Evolutionary conservation across 306 rosid species (phyloP).

Genomic region (Casuarina equisetifolia): DNA sequence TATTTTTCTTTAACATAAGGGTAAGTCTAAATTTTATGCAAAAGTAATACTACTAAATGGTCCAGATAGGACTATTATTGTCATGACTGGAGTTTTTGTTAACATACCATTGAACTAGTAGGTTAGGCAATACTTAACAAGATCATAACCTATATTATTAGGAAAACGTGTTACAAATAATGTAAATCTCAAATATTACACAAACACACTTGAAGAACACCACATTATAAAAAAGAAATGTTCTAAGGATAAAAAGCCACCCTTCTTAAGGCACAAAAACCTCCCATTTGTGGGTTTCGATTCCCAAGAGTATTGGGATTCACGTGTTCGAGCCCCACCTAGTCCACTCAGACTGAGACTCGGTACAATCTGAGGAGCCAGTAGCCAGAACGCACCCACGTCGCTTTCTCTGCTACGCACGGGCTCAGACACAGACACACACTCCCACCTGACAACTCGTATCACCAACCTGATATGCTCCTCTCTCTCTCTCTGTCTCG

Average conservation of each 20-base stretch:
- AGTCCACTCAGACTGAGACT: background rate
- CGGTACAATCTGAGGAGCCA: conserved; percentile 5
- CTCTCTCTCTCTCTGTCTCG: conserved; percentile 24
- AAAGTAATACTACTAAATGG: too few species aligned
- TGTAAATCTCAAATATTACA: too few species aligned
- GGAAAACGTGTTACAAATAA: too few species aligned
- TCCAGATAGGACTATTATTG: too few species aligned
- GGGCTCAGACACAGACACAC: conserved; percentile 8
- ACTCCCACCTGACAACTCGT: conserved; percentile 40
- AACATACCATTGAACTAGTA: too few species aligned
- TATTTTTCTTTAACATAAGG: too few species aligned
- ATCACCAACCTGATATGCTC: conserved; percentile 30
- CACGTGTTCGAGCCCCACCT: background rate
- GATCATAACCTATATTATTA: too few species aligned
- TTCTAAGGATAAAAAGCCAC: background rate
- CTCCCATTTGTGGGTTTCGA: background rate
- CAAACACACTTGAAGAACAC: too few species aligned
- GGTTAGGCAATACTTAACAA: too few species aligned
- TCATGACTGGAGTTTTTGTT: too few species aligned
- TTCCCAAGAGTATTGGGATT: background rate
- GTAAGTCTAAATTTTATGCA: too few species aligned
- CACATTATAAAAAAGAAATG: background rate
- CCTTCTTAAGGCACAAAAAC: background rate
- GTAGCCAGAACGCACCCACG: background rate
- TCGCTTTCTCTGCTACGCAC: conserved; percentile 37